These are phyloP conservation scores for Monilinia aucupariae DNA, from an alignment of 2,329 filamentous ascomycete genomes.

Conservation along the genomic window DNA sequence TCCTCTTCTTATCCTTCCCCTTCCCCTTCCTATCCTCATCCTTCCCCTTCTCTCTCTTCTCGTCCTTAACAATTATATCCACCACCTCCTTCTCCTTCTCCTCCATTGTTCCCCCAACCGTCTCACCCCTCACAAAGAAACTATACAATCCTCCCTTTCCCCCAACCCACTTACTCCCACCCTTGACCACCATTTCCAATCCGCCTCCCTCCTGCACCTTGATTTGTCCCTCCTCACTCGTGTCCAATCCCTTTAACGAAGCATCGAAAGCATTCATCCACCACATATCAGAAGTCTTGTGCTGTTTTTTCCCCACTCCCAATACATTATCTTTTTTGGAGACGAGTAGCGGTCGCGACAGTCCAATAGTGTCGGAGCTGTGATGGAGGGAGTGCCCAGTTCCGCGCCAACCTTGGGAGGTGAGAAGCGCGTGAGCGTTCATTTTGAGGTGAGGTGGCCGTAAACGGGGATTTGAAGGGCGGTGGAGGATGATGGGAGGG, in stretches of 20 bases:
- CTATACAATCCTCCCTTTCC: conserved; percentile 59
- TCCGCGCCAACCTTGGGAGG: conserved; percentile 84
- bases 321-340: conserved; percentile 75
- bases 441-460: conserved; percentile 44
- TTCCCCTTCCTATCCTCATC: conserved; percentile 31
- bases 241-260: conserved; percentile 75
- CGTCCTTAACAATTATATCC: conserved; percentile 19
- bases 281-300: conserved; percentile 73
- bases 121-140: conserved; percentile 77
- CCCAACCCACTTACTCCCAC: conserved; percentile 53
- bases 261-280: conserved; percentile 95
- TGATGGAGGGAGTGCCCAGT: conserved; percentile 82
- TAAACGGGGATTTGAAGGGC: neutral
- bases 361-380: conserved; percentile 64
- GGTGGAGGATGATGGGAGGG: neutral
- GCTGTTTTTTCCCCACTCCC: conserved; percentile 74
- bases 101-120: conserved; percentile 64
- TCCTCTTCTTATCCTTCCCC: conserved; percentile 29
- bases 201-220: conserved; percentile 51
- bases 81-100: conserved; percentile 22
- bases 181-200: conserved; percentile 51
- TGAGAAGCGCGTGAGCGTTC: conserved; percentile 79
- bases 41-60: conserved; percentile 33
- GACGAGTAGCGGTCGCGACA: conserved; percentile 77
- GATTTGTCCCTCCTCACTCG: conserved; percentile 49